A percentile compares a stretch with the other conserved stretches of the same genome.
Conservation (phyloP, 73 alveolate genomes). For the Paramecium sexaurelia region DNA sequence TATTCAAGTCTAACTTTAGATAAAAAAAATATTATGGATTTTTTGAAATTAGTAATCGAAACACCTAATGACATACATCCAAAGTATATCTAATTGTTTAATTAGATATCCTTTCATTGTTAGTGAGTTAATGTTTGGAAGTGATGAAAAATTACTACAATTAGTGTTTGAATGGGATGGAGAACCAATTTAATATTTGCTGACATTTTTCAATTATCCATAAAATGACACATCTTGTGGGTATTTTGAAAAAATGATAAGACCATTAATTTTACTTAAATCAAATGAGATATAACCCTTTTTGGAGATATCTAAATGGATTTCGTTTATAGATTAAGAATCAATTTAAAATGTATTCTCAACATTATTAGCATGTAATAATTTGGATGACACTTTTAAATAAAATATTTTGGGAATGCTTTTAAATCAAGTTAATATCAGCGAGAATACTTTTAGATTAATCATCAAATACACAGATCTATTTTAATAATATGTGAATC, state of each 20-base stretch:
- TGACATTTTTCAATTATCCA: background rate
- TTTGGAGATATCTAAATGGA: background rate
- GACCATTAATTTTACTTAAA: background rate
- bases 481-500: background rate
- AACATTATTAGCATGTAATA: background rate
- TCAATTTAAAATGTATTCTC: background rate
- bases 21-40: background rate
- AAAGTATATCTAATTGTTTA: background rate
- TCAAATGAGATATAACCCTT: background rate
- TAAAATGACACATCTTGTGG: slow-evolving; percentile 31
- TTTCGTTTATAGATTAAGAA: background rate
- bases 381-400: background rate
- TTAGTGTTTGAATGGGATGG: background rate
- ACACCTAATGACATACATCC: background rate
- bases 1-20: background rate
- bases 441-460: background rate
- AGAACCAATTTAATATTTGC: background rate
- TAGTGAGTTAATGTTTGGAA: background rate
- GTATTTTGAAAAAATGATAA: background rate
- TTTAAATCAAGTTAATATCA: background rate
- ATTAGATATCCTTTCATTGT: slow-evolving; percentile 27
- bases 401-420: background rate
- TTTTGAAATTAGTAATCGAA: background rate
- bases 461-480: background rate
- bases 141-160: background rate